Conservation (phyloP, 345 rosid species). For the Ailanthus altissimus region DNA sequence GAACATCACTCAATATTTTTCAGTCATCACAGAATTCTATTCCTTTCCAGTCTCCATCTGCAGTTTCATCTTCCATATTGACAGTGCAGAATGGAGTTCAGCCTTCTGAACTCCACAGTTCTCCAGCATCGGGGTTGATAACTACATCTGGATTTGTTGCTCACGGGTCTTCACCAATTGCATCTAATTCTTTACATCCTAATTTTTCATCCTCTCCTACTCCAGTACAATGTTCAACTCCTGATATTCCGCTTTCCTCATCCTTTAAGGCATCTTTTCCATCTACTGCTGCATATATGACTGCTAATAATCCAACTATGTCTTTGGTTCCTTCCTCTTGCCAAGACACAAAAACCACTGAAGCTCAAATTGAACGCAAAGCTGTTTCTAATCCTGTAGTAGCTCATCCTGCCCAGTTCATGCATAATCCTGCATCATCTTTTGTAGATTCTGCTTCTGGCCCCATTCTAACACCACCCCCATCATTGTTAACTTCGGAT, state of each 20-base stretch:
- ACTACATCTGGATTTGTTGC: conserved; percentile 26
- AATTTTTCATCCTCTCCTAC: conserved; percentile 3
- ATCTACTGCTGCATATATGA: conserved; percentile 18
- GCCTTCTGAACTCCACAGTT: conserved; percentile 12
- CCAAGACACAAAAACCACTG: conserved; percentile 15
- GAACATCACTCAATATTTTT: conserved; percentile 17
- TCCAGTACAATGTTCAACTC: conserved; percentile 17
- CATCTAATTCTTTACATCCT: conserved; percentile 18
- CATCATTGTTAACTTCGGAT: conserved; percentile 25
- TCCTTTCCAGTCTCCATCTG: conserved; percentile 25
- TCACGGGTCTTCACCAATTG: conserved; percentile 11
- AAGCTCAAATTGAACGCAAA: conserved; percentile 22
- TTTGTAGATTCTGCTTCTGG: conserved; percentile 25
- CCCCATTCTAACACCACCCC: conserved; percentile 25
- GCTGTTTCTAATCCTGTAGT: conserved; percentile 12
- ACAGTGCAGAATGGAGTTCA: conserved; percentile 20
- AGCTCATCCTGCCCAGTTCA: conserved; percentile 15
- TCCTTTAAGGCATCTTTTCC: conserved; percentile 11
- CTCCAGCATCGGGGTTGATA: conserved; percentile 21
- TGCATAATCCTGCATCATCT: conserved; percentile 16
- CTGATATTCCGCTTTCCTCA: conserved; percentile 15
- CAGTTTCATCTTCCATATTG: conserved; percentile 26
- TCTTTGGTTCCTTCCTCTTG: conserved; percentile 22
- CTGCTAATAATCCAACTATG: conserved; percentile 9
- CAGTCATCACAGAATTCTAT: conserved; percentile 16